phyloP scores from a whole-genome alignment of 2,329 filamentous ascomycete species.

The Cercospora sojina region DNA sequence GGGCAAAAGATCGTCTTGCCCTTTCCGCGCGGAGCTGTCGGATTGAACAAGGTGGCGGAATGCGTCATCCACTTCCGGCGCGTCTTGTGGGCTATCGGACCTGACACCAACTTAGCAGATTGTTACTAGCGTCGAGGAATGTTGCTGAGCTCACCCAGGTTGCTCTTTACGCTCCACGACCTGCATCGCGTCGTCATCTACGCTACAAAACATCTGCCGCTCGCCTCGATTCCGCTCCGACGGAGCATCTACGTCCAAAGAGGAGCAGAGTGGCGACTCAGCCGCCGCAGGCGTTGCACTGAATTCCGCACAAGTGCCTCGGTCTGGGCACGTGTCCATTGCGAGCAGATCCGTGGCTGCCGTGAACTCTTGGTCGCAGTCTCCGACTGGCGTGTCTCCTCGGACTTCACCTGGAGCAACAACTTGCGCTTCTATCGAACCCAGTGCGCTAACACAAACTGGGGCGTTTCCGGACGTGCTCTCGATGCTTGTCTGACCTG shows the following conservation, averaged over 20 bases:
- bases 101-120: background rate
- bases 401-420: background rate
- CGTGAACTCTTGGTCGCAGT: background rate
- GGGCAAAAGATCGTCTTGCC: background rate
- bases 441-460: background rate
- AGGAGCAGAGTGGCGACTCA: background rate
- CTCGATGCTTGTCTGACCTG: background rate
- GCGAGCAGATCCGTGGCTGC: background rate
- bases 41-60: background rate
- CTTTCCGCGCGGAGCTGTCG: background rate
- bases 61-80: background rate
- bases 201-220: background rate
- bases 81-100: background rate
- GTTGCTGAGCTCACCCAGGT: background rate
- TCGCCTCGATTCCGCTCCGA: background rate
- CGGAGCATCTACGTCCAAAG: background rate
- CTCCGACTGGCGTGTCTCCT: background rate
- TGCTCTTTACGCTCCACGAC: background rate
- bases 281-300: background rate
- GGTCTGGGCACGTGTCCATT: background rate
- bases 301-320: background rate
- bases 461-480: background rate
- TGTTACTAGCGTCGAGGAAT: background rate
- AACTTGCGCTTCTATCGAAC: background rate
- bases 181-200: slow-evolving; percentile 1